Percentiles rank a stretch among this genome's conserved stretches.
These are phyloP conservation scores for Sanguinoderma infundibulare DNA, from an alignment of 1,284 basidiomycete species.

Conservation along the genomic window DNA sequence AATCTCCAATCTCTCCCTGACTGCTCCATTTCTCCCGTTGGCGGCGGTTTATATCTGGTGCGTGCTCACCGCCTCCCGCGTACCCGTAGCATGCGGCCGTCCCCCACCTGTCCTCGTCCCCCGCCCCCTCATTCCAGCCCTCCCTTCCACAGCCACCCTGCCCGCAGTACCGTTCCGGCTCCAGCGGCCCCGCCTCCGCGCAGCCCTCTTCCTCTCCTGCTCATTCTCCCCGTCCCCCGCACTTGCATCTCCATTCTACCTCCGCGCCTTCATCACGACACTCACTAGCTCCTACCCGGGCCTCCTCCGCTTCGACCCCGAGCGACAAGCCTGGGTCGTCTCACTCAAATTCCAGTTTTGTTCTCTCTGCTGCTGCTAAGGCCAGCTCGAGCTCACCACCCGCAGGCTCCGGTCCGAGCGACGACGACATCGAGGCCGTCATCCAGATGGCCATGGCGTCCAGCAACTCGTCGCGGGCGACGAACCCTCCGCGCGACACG, in stretches of 20 bases:
- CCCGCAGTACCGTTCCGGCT: background rate
- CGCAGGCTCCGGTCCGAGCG: slow-evolving; percentile 45
- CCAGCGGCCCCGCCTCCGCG: slow-evolving; percentile 9
- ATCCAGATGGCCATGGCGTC: slow-evolving; percentile 71
- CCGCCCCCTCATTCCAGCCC: background rate
- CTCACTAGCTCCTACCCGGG: slow-evolving; percentile 4
- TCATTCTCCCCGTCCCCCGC: slow-evolving; percentile 14
- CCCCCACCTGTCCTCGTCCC: slow-evolving; percentile 3
- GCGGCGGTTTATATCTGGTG: slow-evolving; percentile 5
- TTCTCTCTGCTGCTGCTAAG: slow-evolving; percentile 1
- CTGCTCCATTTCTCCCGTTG: background rate
- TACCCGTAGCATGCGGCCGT: slow-evolving; percentile 2
- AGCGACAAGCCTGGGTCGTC: no score
- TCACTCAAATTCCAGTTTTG: no score
- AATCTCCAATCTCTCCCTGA: background rate
- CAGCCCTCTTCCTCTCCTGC: slow-evolving; percentile 15
- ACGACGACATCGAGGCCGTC: slow-evolving; percentile 82
- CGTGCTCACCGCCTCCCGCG: background rate
- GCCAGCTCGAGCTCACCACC: background rate
- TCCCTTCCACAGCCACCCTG: slow-evolving; percentile 6
- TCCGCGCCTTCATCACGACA: background rate
- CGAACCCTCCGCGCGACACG: slow-evolving; percentile 72
- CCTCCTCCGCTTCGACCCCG: slow-evolving; percentile 11
- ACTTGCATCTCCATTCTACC: background rate
- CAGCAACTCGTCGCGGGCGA: slow-evolving; percentile 47